Percentiles rank a stretch among this genome's conserved stretches.
phyloP scores from a whole-genome alignment of 345 rosid species.

The Corymbia maculata region DNA sequence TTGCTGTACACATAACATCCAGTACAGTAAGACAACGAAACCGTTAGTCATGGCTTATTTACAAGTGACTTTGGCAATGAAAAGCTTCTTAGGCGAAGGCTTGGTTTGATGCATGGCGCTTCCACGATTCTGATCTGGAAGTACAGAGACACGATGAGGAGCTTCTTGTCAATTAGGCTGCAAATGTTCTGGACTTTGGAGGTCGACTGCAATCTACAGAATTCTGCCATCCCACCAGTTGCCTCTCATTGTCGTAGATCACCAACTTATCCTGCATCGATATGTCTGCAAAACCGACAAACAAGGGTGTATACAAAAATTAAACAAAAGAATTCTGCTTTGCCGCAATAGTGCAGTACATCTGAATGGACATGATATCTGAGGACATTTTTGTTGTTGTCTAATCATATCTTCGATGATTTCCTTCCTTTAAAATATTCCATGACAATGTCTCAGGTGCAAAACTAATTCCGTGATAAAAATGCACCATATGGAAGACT shows the following conservation, averaged over 20 bases:
- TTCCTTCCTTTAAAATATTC: neutral
- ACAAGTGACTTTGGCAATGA: neutral
- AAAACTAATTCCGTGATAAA: neutral
- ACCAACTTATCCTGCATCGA: slow-evolving; percentile 88
- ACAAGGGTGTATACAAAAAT: neutral
- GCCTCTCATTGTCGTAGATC: slow-evolving; percentile 71
- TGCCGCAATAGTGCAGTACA: neutral
- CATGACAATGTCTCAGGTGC: neutral
- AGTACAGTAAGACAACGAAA: neutral
- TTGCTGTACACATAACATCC: neutral
- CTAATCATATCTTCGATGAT: neutral
- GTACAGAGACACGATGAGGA: neutral
- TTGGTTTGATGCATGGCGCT: neutral
- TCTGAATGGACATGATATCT: neutral
- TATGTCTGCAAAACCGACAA: slow-evolving; percentile 35
- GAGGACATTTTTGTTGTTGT: neutral
- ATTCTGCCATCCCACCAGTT: slow-evolving; percentile 55
- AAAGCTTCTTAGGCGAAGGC: neutral
- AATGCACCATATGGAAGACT: neutral
- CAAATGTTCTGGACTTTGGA: neutral
- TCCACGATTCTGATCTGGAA: neutral
- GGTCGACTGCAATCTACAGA: neutral
- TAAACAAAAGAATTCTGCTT: neutral
- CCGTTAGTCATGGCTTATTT: neutral
- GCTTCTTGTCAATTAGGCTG: neutral